Conservation (phyloP, 2,329 filamentous ascomycete genomes). For the Xylariaceae sp. region DNA sequence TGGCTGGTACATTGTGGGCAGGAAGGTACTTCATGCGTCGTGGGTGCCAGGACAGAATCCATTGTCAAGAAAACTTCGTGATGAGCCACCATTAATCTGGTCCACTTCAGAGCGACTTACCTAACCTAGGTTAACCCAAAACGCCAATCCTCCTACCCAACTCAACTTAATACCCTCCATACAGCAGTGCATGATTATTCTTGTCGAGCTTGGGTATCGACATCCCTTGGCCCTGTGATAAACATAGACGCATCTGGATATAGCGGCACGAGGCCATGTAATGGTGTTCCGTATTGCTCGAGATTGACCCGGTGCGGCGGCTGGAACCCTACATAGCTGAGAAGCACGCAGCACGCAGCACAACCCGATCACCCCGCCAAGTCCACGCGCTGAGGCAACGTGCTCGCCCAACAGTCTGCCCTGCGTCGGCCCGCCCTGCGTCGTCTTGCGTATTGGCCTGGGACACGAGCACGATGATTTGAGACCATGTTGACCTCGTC, state of each 20-base stretch:
- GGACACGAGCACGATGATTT: conserved; percentile 40
- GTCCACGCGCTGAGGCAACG: conserved; percentile 1
- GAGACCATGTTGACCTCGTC: conserved; percentile 57
- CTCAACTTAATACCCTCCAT: neutral
- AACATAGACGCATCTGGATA: neutral
- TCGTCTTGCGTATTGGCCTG: conserved; percentile 13
- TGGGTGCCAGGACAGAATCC: no score
- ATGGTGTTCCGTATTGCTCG: conserved; percentile 7
- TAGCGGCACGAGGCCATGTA: conserved; percentile 10
- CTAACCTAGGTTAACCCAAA: no score
- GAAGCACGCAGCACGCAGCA: neutral
- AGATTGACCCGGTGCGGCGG: conserved; percentile 12
- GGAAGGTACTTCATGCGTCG: no score
- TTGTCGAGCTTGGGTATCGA: neutral
- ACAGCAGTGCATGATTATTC: neutral
- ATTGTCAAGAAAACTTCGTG: neutral
- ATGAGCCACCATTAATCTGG: neutral
- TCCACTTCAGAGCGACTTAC: neutral
- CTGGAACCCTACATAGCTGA: conserved; percentile 6
- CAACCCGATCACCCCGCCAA: conserved; percentile 9
- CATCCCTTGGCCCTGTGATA: neutral
- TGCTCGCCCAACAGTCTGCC: conserved; percentile 7
- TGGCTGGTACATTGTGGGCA: no score
- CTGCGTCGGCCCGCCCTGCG: neutral
- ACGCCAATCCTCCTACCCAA: neutral